A percentile compares a stretch with the other conserved stretches of the same genome.
phyloP scores from a whole-genome alignment of 768 basidiomycete genomes.

The Mycena belliarum region DNA sequence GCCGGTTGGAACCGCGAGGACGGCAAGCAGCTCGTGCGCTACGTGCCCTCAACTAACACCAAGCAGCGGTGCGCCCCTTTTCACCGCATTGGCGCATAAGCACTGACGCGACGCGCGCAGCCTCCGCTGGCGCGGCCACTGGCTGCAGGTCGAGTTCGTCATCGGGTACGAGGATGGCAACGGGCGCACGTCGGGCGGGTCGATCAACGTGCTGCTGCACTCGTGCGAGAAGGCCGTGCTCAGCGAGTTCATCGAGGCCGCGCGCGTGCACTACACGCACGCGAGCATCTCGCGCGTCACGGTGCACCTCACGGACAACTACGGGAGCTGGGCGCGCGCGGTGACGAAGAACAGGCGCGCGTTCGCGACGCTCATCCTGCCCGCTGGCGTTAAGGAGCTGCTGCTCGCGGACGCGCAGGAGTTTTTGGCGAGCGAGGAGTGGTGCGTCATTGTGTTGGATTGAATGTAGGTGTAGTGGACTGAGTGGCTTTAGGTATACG shows the following conservation, averaged over 20 bases:
- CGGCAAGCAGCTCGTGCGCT: conserved; percentile 20
- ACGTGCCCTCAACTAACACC: conserved; percentile 18
- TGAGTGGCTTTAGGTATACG: too few species aligned
- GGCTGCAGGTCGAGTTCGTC: conserved; percentile 23
- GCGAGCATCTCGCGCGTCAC: conserved; percentile 27
- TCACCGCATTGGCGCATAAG: too few species aligned
- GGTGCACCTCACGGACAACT: conserved; percentile 25
- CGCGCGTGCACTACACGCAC: conserved; percentile 26
- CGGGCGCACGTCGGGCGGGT: conserved; percentile 20
- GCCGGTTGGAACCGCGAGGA: conserved; percentile 25
- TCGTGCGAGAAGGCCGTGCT: conserved; percentile 26
- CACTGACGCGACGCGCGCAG: background rate
- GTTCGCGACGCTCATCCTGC: conserved; percentile 31
- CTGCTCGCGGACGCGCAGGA: conserved; percentile 31
- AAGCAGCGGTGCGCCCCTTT: conserved; percentile 10
- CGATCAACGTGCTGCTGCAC: conserved; percentile 25
- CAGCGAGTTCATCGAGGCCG: conserved; percentile 27
- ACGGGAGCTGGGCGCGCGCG: conserved; percentile 24
- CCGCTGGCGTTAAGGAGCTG: conserved; percentile 26
- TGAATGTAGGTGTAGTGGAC: too few species aligned
- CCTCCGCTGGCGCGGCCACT: conserved; percentile 17
- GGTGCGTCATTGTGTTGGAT: too few species aligned
- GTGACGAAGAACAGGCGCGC: conserved; percentile 29
- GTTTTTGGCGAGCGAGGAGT: conserved; percentile 32
- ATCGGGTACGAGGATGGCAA: conserved; percentile 23